Conservation (phyloP, 768 basidiomycete genomes). For the Collybiopsis confluens region DNA sequence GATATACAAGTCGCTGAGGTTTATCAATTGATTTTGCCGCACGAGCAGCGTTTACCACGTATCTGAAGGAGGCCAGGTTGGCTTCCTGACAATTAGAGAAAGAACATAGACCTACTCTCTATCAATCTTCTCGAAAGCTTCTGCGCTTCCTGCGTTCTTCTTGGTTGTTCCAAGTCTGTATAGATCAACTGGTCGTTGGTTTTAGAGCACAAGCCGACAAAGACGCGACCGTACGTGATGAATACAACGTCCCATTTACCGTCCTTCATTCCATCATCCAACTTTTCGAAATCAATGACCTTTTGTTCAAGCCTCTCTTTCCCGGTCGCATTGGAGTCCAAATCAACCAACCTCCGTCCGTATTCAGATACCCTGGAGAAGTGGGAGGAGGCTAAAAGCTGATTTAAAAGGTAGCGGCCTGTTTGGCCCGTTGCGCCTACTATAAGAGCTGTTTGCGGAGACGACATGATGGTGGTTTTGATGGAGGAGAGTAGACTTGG, state of each 20-base stretch:
- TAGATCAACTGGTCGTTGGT: background rate
- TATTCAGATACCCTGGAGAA: slow-evolving; percentile 64
- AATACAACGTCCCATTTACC: slow-evolving; percentile 74
- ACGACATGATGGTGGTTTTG: background rate
- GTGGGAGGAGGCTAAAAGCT: slow-evolving; percentile 53
- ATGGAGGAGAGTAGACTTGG: no score
- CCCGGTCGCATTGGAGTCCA: slow-evolving; percentile 30
- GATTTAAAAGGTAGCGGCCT: slow-evolving; percentile 56
- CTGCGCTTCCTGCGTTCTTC: slow-evolving; percentile 55
- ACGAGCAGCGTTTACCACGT: slow-evolving; percentile 70
- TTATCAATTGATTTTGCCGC: slow-evolving; percentile 54
- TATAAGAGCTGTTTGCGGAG: slow-evolving; percentile 59
- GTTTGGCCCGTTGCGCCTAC: slow-evolving; percentile 73
- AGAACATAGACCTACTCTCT: slow-evolving; percentile 49
- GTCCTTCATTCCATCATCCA: slow-evolving; percentile 47
- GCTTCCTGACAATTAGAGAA: background rate
- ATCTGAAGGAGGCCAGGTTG: no score
- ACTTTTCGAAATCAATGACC: slow-evolving; percentile 64
- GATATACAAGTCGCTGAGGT: slow-evolving; percentile 61
- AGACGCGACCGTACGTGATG: slow-evolving; percentile 45
- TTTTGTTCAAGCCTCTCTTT: slow-evolving; percentile 69
- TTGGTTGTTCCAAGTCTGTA: slow-evolving; percentile 62
- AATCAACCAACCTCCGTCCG: slow-evolving; percentile 56
- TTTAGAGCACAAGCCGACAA: no score
- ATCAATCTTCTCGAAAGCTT: slow-evolving; percentile 73